phyloP scores from a whole-genome alignment of 2,329 filamentous ascomycete species.

The Clarireedia paspali region DNA sequence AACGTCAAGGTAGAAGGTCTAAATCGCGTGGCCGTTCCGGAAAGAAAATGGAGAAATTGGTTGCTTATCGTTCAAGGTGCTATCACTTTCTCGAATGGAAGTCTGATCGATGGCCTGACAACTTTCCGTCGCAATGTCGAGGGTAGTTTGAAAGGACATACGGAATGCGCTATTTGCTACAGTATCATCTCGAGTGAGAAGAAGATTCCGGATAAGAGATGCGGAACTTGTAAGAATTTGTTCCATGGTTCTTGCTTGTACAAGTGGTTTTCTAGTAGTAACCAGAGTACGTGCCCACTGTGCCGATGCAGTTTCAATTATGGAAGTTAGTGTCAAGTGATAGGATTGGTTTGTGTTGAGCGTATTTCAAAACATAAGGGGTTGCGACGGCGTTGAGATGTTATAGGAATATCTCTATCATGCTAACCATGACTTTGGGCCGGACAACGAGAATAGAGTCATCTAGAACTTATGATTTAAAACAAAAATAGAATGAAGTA shows the following conservation, averaged over 20 bases:
- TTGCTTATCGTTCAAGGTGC: conserved; percentile 81
- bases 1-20: conserved; percentile 68
- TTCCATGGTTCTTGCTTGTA: conserved; percentile 89
- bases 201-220: conserved; percentile 85
- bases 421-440: too few species aligned
- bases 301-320: conserved; percentile 82
- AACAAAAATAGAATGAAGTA: too few species aligned
- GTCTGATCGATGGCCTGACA: conserved; percentile 76
- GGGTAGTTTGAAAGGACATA: conserved; percentile 84
- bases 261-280: conserved; percentile 95
- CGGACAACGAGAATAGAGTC: too few species aligned
- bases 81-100: conserved; percentile 87
- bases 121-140: conserved; percentile 83
- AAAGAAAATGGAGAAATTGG: conserved; percentile 91
- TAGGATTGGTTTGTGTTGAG: too few species aligned
- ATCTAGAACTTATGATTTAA: too few species aligned
- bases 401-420: too few species aligned
- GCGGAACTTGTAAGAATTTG: conserved; percentile 84
- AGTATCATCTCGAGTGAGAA: conserved; percentile 84
- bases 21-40: conserved; percentile 78
- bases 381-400: too few species aligned
- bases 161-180: conserved; percentile 95
- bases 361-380: too few species aligned
- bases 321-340: conserved; percentile 5
- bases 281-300: conserved; percentile 83